These are phyloP conservation scores for Crithidia expoeki DNA, from an alignment of 208 protist genomes.

Conservation along the genomic window DNA sequence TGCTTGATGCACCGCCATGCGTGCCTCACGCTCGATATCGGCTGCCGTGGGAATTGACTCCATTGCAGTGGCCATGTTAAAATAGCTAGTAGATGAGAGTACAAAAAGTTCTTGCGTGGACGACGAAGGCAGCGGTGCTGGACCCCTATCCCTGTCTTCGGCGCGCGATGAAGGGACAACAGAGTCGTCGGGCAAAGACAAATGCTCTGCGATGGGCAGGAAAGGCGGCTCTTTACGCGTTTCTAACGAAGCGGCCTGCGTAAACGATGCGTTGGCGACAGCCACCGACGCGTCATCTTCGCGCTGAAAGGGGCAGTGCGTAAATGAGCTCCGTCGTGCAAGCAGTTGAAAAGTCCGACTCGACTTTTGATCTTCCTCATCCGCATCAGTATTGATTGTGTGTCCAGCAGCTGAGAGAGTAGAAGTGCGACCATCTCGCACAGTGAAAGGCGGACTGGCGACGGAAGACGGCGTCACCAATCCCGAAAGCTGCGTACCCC, in stretches of 20 bases:
- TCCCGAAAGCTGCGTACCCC: not conserved
- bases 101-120: not conserved
- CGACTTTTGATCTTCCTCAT: not conserved
- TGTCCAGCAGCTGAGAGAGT: not conserved
- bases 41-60: slow-evolving; percentile 1
- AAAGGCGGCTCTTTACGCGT: not conserved
- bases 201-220: not conserved
- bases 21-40: slow-evolving; percentile 3
- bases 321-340: slow-evolving; percentile 8
- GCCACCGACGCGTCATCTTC: not conserved
- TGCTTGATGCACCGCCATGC: not conserved
- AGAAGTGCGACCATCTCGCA: not conserved
- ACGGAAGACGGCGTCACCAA: not conserved
- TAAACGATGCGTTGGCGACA: not conserved
- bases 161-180: not conserved
- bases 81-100: not conserved
- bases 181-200: not conserved
- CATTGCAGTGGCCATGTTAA: not conserved
- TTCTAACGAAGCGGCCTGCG: not conserved
- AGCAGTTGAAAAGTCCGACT: slow-evolving; percentile 12
- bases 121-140: not conserved
- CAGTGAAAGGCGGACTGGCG: not conserved
- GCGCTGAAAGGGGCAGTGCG: not conserved
- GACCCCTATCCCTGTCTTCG: too few relatives aligned
- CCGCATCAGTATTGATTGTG: not conserved